phyloP scores from a whole-genome alignment of 148 eudicot genomes.

The Chenopodium album region DNA sequence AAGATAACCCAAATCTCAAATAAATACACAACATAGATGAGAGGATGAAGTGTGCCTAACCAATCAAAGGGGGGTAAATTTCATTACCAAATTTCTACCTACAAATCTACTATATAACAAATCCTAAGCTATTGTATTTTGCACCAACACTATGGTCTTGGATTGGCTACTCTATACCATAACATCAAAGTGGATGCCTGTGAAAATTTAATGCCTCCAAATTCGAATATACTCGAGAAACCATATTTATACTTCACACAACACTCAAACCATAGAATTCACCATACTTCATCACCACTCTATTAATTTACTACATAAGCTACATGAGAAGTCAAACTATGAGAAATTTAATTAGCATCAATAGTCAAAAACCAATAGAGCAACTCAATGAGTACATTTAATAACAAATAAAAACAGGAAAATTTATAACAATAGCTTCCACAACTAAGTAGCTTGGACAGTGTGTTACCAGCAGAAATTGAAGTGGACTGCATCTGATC shows the following conservation, averaged over 20 bases:
- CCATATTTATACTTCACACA: background rate
- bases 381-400: background rate
- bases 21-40: background rate
- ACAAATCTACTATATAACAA: background rate
- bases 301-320: background rate
- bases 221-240: background rate
- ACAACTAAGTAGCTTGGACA: background rate
- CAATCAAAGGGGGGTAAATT: background rate
- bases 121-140: background rate
- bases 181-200: background rate
- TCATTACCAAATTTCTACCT: background rate
- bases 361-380: background rate
- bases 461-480: slow-evolving; percentile 45
- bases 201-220: background rate
- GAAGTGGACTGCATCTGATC: slow-evolving; percentile 75
- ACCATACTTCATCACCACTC: background rate
- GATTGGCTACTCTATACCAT: background rate
- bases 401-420: background rate
- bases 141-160: background rate
- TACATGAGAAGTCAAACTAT: background rate
- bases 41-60: background rate
- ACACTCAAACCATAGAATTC: background rate
- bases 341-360: background rate
- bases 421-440: background rate
- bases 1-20: background rate